Conservation (phyloP, 2,329 filamentous ascomycete species). For the Cucurbitaria berberidis region DNA sequence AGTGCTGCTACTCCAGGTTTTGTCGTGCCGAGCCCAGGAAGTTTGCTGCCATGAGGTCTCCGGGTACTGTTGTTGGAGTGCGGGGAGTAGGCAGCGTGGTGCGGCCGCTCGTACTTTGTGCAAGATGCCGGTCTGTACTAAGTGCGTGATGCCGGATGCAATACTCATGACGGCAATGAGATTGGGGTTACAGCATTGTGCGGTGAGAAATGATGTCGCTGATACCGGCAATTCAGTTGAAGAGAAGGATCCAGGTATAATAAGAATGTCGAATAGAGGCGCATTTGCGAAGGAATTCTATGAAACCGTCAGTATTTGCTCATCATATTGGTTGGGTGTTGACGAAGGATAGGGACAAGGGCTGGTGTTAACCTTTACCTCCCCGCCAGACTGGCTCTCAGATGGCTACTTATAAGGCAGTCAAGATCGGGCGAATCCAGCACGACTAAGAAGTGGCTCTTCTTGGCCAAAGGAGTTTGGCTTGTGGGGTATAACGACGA, state of each 20-base stretch:
- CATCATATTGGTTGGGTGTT: background rate
- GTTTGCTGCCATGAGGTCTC: conserved; percentile 38
- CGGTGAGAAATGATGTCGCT: conserved; percentile 34
- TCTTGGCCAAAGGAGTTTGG: conserved; percentile 41
- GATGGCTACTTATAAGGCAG: conserved; percentile 29
- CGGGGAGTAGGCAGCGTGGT: conserved; percentile 31
- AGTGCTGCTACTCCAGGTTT: conserved; percentile 44
- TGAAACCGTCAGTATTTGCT: conserved; percentile 20
- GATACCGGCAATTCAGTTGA: conserved; percentile 25
- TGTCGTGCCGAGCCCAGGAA: conserved; percentile 39
- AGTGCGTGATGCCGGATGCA: conserved; percentile 38
- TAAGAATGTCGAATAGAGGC: conserved; percentile 45
- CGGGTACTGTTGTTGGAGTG: conserved; percentile 36
- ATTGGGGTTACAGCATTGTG: conserved; percentile 32
- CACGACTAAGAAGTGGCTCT: conserved; percentile 39
- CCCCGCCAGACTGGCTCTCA: conserved; percentile 44
- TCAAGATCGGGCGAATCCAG: conserved; percentile 43
- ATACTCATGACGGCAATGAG: conserved; percentile 40
- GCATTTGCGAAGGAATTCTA: conserved; percentile 45
- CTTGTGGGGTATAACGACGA: conserved; percentile 19
- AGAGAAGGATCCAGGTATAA: conserved; percentile 43
- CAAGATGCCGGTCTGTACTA: conserved; percentile 37
- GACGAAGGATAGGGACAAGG: conserved; percentile 19
- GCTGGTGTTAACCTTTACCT: conserved; percentile 46
- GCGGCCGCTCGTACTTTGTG: conserved; percentile 36